Percentiles rank a stretch among this genome's conserved stretches.
phyloP scores from a whole-genome alignment of 106 monocot genomes.

The Acanthochlamys bracteata region DNA sequence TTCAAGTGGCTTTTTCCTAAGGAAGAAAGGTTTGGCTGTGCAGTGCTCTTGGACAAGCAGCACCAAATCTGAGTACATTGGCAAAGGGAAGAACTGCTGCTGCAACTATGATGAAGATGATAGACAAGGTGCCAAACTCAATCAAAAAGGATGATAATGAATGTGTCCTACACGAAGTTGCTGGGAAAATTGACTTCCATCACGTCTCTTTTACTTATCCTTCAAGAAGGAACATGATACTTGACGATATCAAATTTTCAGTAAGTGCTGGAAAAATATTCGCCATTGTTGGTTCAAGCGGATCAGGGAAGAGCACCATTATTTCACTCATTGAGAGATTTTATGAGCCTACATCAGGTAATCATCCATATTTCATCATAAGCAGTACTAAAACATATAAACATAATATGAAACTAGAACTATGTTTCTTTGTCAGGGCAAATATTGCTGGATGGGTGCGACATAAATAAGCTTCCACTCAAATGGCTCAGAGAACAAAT shows the following conservation, averaged over 20 bases:
- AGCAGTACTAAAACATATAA: neutral
- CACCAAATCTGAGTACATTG: slow-evolving; percentile 21
- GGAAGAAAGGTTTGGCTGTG: slow-evolving; percentile 3
- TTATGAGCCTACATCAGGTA: slow-evolving; percentile 15
- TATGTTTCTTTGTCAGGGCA: neutral
- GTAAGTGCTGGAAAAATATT: slow-evolving; percentile 4
- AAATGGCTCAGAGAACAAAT: slow-evolving; percentile 16
- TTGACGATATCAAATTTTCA: slow-evolving; percentile 10
- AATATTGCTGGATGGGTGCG: slow-evolving; percentile 14
- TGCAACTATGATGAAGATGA: slow-evolving; percentile 11
- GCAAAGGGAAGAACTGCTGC: slow-evolving; percentile 19
- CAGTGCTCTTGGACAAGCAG: slow-evolving; percentile 32
- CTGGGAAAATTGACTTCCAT: slow-evolving; percentile 10
- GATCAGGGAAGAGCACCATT: slow-evolving; percentile 15
- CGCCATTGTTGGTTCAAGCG: slow-evolving; percentile 13
- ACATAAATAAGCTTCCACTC: slow-evolving; percentile 6
- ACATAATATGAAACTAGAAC: neutral
- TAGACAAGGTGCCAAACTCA: slow-evolving; percentile 11
- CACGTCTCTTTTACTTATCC: slow-evolving; percentile 9
- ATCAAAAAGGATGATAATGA: neutral
- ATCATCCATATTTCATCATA: neutral
- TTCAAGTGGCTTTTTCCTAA: neutral
- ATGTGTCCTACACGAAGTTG: slow-evolving; percentile 12
- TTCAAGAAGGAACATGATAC: slow-evolving; percentile 8
- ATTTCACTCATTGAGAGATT: slow-evolving; percentile 13